Evolutionary conservation across 2,329 filamentous ascomycete genomes (phyloP), one percentile per base, ranked within the genome.

Genomic region (Pseudocercospora macadamiae): DNA sequence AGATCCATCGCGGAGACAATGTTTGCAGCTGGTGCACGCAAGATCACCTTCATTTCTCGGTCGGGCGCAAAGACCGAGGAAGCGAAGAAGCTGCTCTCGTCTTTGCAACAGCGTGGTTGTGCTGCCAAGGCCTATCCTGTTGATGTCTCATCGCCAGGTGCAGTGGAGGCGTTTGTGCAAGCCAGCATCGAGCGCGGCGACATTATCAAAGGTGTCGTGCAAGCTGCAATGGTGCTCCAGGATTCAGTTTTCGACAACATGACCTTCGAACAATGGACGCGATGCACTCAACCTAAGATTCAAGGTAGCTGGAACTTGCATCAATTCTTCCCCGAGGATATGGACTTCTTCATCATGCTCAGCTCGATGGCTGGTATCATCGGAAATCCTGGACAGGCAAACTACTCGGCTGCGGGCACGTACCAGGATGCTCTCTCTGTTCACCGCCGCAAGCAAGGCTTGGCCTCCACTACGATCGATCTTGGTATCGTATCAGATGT

Each of bases 161-260:
- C 25, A 4, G 42, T 48, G 3, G 42, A 44, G 12, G 39, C 16
- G 2, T 36, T 55, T 3, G 39, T 55, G 25, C 25, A 48, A 25
- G 18, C 39, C 3, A 36, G n/a, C n/a, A 16, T 37, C 10, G 16
- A 36, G 19, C 26, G 44, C 18, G 44, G 39, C n/a, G 28, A 36
- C 18, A 23, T 12, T 7, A 47, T 47, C 23, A 47, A 47, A 26
- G 63, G 63, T 21, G 52, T 56, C 19, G 54, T 75, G 16, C 71
- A 75, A 56, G 71, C 60, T 2, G 69, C 73, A 6, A 75, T 74
- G 70, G 66, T 69, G 9, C 60, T 74, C 2, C 37, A 62, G 32
- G 60, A 67, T 19, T 23, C 37, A 6, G 42, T 60, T 0, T 63
- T 68, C 21, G 53, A 59, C 7, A 54, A 56, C n/a, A 69, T 70